Conservation (phyloP, 352 stramenopile species). For the Phytophthora meadii region DNA sequence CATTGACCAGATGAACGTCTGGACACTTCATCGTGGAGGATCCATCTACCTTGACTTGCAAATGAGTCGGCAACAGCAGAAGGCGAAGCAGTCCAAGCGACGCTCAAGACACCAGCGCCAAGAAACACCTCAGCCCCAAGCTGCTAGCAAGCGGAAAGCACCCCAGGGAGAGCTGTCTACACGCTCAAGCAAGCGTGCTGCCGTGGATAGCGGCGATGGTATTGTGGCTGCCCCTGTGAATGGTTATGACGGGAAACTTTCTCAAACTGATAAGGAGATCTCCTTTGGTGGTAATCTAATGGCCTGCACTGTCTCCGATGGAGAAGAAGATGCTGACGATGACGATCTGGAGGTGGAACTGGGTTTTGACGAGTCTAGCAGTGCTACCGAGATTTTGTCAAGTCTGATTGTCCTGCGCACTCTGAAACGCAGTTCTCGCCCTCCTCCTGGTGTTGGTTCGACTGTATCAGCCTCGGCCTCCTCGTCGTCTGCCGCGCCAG, state of each 20-base stretch:
- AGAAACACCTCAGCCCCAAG: conserved; percentile 18
- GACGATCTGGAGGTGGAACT: conserved; percentile 71
- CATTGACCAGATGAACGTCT: conserved; percentile 89
- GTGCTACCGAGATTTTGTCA: conserved; percentile 79
- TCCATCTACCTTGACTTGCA: conserved; percentile 90
- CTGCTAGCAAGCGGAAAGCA: conserved; percentile 59
- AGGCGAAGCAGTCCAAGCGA: conserved; percentile 76
- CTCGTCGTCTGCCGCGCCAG: conserved; percentile 35
- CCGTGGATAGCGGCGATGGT: conserved; percentile 32
- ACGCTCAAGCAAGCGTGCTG: conserved; percentile 48
- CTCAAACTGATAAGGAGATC: conserved; percentile 20
- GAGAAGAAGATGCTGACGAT: conserved; percentile 43
- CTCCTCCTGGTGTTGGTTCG: conserved; percentile 40
- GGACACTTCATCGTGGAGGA: conserved; percentile 81
- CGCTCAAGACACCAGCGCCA: conserved; percentile 30
- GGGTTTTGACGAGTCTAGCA: conserved; percentile 74
- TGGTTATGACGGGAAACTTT: conserved; percentile 34
- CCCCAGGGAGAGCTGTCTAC: conserved; percentile 36
- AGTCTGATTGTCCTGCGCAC: conserved; percentile 81
- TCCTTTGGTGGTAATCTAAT: conserved; percentile 48
- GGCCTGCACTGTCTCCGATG: conserved; percentile 37
- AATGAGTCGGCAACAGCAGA: conserved; percentile 87
- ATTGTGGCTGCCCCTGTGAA: conserved; percentile 23
- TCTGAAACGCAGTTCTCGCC: conserved; percentile 66
- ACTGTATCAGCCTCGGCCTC: conserved; percentile 59